Evolutionary conservation across 345 rosid species (phyloP).

Genomic region (Limnanthes douglasii): DNA sequence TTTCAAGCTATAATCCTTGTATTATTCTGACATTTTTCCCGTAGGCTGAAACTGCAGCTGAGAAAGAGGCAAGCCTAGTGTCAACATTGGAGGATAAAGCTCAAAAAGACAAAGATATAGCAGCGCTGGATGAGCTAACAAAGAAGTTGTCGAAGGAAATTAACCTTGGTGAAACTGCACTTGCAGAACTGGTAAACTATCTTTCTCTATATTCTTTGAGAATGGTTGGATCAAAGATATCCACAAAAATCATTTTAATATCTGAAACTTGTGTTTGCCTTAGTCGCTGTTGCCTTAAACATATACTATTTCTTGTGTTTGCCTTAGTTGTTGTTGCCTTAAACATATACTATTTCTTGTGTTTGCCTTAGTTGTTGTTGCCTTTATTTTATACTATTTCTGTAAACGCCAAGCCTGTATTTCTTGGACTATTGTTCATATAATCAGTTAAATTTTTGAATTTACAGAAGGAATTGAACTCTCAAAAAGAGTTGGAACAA

Average conservation of each 20-base stretch:
- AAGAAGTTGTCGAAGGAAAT: not conserved
- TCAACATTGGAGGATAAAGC: no score
- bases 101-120: no score
- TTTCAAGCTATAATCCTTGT: not conserved
- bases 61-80: conserved; percentile 1
- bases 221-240: conserved; percentile 35
- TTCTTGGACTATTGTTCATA: no score
- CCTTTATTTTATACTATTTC: conserved; percentile 3
- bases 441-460: conserved; percentile 4
- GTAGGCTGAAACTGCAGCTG: no score
- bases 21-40: conserved; percentile 2
- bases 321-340: no score
- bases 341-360: no score
- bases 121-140: no score
- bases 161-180: conserved; percentile 3
- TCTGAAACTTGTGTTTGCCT: no score
- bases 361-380: not conserved
- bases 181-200: conserved; percentile 33
- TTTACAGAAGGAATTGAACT: conserved; percentile 33
- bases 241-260: conserved; percentile 43
- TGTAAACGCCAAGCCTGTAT: no score
- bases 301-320: no score
- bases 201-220: conserved; percentile 28
- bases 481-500: conserved; percentile 35
- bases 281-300: no score